Evolutionary conservation across 2,329 filamentous ascomycete genomes (phyloP).

Genomic region (Fusarium sp.): DNA sequence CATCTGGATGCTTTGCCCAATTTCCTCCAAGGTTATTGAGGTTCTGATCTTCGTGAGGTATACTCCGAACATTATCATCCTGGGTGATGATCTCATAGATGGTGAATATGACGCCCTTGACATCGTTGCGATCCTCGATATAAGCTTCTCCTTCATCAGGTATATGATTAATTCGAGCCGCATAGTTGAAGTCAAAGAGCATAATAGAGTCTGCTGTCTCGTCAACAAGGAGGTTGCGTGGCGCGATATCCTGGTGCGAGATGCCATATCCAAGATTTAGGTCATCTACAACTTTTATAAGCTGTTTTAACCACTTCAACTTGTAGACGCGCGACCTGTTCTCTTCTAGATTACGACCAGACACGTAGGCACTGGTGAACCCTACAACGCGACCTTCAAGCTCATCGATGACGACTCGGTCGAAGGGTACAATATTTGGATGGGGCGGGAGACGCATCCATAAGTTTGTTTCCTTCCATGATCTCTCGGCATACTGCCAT

Average conservation of each 20-base stretch:
- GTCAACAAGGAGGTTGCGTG: conserved; percentile 54
- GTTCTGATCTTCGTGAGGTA: too few species aligned
- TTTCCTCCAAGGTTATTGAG: fast-evolving
- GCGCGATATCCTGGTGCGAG: conserved; percentile 54
- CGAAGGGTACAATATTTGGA: conserved; percentile 51
- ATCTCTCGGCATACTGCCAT: conserved; percentile 26
- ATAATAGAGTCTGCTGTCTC: conserved; percentile 43
- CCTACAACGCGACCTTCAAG: conserved; percentile 50
- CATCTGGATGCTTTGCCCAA: too few species aligned
- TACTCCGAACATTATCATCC: too few species aligned
- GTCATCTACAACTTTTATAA: conserved; percentile 48
- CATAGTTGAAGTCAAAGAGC: too few species aligned
- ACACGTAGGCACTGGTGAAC: conserved; percentile 50
- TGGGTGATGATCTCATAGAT: too few species aligned
- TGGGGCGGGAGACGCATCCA: conserved; percentile 51
- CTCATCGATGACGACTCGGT: conserved; percentile 49
- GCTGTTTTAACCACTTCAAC: conserved; percentile 53
- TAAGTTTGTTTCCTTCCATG: conserved; percentile 52
- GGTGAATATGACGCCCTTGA: too few species aligned
- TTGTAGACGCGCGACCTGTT: conserved; percentile 50
- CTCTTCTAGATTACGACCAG: conserved; percentile 48
- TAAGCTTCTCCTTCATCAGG: too few species aligned
- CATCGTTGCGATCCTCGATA: too few species aligned
- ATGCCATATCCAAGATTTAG: conserved; percentile 54
- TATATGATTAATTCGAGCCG: too few species aligned